Evolutionary conservation across 2,329 filamentous ascomycete genomes (phyloP), one percentile per base, ranked within the genome.

Genomic region (Didymella arachidicola): DNA sequence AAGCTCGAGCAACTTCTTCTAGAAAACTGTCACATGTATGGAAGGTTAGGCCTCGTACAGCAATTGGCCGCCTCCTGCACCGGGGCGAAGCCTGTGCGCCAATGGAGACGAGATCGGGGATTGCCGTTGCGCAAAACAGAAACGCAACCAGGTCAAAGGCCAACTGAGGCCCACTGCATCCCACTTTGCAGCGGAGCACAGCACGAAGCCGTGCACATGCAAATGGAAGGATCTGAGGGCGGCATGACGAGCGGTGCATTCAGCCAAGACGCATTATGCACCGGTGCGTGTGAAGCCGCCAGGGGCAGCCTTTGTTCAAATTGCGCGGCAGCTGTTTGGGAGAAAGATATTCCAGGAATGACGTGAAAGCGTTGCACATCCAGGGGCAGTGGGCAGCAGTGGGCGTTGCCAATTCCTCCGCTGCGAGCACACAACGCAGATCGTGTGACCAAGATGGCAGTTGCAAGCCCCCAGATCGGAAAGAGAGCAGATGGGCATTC

Each of bases 1-100:
- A 56, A 60, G 63, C 47, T 64, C 60, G 66, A 65, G 63, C 60
- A 61, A 61, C 38, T 44, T 46, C 58, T 69, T 68, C 66, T 66
- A 53, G 63, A 68, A 70, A 32, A 56, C 55, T 51, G 59, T 52
- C 56, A 57, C 51, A 38, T 47, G 44, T 39, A 19, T 39, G 36
- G 36, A 32, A 32, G 48, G 59, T 57, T 59, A 64, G 57, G 60
- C 59, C 38, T 16, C n/a, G 42, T 65, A 34, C 29, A 56, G 55
- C 27, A 27, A 26, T 59, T 47, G 60, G 60, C 63, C 62, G 60
- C 54, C 46, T 49, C 25, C 26, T 34, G 39, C 3, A 53, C 45
- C 48, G 45, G 56, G 56, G 30, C 55, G 48, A 46, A 25, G 52
- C 56, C 59, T 54, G 57, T 50, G 46, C 47, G 50, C 52, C 59